phyloP scores from a whole-genome alignment of 495 filamentous ascomycete species.

The Penicillium lividum region DNA sequence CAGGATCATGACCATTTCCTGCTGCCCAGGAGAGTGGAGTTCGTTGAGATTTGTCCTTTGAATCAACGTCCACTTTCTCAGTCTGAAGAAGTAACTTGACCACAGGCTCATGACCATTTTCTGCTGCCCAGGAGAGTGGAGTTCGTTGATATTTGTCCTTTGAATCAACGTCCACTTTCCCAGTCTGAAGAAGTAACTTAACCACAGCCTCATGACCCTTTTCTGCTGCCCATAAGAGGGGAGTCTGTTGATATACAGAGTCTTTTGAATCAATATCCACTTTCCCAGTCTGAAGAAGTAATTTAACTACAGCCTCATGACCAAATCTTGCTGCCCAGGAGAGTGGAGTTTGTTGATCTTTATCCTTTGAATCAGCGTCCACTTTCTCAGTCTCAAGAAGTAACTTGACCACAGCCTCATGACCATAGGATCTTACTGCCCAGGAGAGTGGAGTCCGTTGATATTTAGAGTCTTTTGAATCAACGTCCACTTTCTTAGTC shows the following conservation, averaged over 20 bases:
- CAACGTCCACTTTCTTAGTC: conserved; percentile 11
- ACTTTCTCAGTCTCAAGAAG: conserved; percentile 14
- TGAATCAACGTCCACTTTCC: no score
- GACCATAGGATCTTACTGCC: conserved; percentile 20
- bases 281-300: conserved; percentile 20
- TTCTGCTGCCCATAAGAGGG: conserved; percentile 17
- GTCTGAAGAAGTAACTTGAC: conserved; percentile 25
- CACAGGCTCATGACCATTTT: conserved; percentile 10
- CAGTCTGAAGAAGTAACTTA: conserved; percentile 7
- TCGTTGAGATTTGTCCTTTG: conserved; percentile 16
- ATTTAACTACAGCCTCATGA: conserved; percentile 16
- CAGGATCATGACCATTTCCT: conserved; percentile 13
- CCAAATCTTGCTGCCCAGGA: conserved; percentile 1
- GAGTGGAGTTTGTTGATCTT: not conserved
- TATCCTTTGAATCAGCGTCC: conserved; percentile 7
- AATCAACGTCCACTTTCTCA: conserved; percentile 13
- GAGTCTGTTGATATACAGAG: conserved; percentile 15
- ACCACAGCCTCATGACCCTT: conserved; percentile 15
- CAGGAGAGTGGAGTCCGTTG: conserved; percentile 19
- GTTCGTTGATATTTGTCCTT: not conserved
- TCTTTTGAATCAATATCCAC: conserved; percentile 21
- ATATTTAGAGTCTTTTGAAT: conserved; percentile 17
- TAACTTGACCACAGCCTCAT: conserved; percentile 8
- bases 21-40: conserved; percentile 22
- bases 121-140: conserved; percentile 3